These are phyloP conservation scores for Phlebopus sp. DNA, from an alignment of 1,284 basidiomycete species.

Conservation along the genomic window DNA sequence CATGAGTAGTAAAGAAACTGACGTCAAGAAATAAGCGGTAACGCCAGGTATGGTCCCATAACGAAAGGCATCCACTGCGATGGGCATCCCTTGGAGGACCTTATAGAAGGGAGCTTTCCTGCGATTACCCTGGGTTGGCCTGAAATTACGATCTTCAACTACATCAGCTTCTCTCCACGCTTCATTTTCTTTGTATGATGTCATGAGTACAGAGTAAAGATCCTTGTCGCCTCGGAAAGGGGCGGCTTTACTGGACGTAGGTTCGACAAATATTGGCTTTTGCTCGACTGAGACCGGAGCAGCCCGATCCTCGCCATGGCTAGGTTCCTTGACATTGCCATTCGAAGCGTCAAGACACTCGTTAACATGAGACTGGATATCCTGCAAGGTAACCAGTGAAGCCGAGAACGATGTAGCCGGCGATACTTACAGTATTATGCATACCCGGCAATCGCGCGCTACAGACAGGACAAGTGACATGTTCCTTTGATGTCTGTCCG, in stretches of 20 bases:
- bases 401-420: not conserved
- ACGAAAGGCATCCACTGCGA: conserved; percentile 93
- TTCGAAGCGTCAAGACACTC: conserved; percentile 41
- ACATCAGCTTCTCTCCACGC: conserved; percentile 79
- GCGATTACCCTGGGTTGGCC: conserved; percentile 52
- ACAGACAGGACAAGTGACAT: conserved; percentile 41
- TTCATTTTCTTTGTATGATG: conserved; percentile 73
- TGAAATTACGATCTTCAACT: conserved; percentile 48
- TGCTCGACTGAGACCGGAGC: not conserved
- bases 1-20: conserved; percentile 5
- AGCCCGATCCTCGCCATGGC: not conserved
- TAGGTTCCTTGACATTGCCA: not conserved
- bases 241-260: conserved; percentile 1
- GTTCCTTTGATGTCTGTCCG: conserved; percentile 1
- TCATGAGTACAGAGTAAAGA: conserved; percentile 79
- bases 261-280: conserved; percentile 1
- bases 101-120: conserved; percentile 92
- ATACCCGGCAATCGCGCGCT: conserved; percentile 25
- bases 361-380: conserved; percentile 48
- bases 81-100: conserved; percentile 95
- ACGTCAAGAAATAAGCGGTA: conserved; percentile 88
- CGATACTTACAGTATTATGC: conserved; percentile 30
- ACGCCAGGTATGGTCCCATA: conserved; percentile 90
- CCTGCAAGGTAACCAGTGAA: conserved; percentile 30
- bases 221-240: conserved; percentile 36